A percentile compares a stretch with the other conserved stretches of the same genome.
Evolutionary conservation across 768 basidiomycete species (phyloP).

Genomic region (Suillus brevipes): DNA sequence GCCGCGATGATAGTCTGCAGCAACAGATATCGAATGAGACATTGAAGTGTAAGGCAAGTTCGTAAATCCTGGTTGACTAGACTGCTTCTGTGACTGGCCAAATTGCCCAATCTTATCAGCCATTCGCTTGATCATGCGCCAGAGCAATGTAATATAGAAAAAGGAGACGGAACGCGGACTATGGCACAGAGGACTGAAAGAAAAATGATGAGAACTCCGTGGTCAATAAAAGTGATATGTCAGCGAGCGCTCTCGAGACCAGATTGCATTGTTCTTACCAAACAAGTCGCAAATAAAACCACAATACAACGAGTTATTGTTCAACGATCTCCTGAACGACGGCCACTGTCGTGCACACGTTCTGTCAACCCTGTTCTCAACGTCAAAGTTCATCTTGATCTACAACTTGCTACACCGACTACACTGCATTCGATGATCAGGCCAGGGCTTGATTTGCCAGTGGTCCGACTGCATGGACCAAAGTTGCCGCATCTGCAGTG

Average conservation of each 20-base stretch:
- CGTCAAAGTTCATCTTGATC: not conserved
- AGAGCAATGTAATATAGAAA: not conserved
- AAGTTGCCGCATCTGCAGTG: not conserved
- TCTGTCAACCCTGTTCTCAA: not conserved
- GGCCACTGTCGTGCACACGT: not conserved
- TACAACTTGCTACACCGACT: not conserved
- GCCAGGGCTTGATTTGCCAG: not conserved
- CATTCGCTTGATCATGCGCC: conserved; percentile 50
- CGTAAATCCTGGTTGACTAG: not conserved
- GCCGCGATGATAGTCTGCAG: conserved; percentile 55
- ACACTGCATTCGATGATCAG: not conserved
- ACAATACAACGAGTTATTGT: not conserved
- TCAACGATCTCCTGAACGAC: conserved; percentile 1
- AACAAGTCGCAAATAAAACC: not conserved
- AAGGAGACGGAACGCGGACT: not conserved
- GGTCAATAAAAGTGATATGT: not conserved
- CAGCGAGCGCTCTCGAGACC: not conserved
- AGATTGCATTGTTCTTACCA: not conserved
- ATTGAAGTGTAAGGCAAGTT: conserved; percentile 4
- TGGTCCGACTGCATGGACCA: not conserved
- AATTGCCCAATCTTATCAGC: conserved; percentile 47
- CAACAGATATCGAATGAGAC: conserved; percentile 21
- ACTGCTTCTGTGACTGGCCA: conserved; percentile 9
- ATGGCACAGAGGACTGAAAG: conserved; percentile 2
- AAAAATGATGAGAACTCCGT: conserved; percentile 1